phyloP scores from a whole-genome alignment of 2,329 filamentous ascomycete genomes.

The Calonectria honghensis region DNA sequence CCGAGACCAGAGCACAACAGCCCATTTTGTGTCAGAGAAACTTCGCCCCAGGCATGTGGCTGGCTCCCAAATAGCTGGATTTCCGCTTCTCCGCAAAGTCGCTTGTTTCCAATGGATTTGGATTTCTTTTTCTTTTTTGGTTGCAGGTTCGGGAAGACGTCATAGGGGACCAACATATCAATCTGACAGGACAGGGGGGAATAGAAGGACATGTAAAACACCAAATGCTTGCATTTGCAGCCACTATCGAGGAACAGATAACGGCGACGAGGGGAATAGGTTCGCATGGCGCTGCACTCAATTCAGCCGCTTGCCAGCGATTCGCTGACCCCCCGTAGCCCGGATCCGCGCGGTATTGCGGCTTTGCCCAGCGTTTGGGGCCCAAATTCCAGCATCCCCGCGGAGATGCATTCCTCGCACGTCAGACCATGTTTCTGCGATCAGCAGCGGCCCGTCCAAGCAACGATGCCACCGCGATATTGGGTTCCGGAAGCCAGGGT shows the following conservation, averaged over 20 bases:
- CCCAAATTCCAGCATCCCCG: slow-evolving; percentile 39
- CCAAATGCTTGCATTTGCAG: slow-evolving; percentile 14
- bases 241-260: background rate
- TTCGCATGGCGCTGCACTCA: background rate
- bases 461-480: slow-evolving; percentile 35
- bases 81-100: slow-evolving; percentile 54
- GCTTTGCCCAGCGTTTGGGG: slow-evolving; percentile 11
- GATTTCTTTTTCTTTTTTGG: background rate
- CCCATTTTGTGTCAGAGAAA: slow-evolving; percentile 54
- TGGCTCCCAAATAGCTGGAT: slow-evolving; percentile 42
- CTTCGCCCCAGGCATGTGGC: slow-evolving; percentile 42
- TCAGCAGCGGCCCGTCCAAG: slow-evolving; percentile 47
- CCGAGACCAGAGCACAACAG: slow-evolving; percentile 44
- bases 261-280: background rate
- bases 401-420: slow-evolving; percentile 52
- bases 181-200: background rate
- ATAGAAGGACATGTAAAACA: background rate
- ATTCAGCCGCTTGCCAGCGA: background rate
- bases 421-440: slow-evolving; percentile 50
- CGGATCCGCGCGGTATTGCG: slow-evolving; percentile 11
- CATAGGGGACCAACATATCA: background rate
- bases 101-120: background rate
- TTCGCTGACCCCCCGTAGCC: background rate
- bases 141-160: slow-evolving; percentile 8
- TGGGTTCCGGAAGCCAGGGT: slow-evolving; percentile 28